These are phyloP conservation scores for Dryas drummondii DNA, from an alignment of 306 rosid species.

Conservation along the genomic window DNA sequence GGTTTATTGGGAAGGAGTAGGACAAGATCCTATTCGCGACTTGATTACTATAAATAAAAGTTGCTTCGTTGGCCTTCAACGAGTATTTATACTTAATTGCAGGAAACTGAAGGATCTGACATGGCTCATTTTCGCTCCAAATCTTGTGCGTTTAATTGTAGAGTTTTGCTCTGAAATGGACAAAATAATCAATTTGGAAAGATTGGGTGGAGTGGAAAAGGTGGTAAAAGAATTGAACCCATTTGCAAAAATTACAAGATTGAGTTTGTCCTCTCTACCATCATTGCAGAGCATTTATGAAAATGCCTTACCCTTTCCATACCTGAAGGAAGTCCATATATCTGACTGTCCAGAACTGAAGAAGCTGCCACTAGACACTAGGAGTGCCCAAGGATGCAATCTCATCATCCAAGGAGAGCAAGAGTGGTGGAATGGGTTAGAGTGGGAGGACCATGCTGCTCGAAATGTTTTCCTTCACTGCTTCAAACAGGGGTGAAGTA, in stretches of 20 bases:
- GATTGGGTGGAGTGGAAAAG: background rate
- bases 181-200: no score
- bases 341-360: slow-evolving; percentile 8
- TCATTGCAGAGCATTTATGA: background rate
- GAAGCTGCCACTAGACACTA: slow-evolving; percentile 17
- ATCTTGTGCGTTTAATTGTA: no score
- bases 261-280: background rate
- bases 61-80: no score
- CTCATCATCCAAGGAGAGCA: background rate
- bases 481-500: background rate
- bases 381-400: background rate
- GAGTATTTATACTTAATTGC: no score
- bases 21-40: no score
- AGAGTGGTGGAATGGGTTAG: slow-evolving; percentile 21
- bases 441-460: slow-evolving; percentile 14
- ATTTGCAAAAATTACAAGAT: slow-evolving; percentile 16
- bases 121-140: background rate
- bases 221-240: background rate
- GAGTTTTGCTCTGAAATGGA: no score
- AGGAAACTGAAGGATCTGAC: no score
- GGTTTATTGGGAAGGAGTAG: no score
- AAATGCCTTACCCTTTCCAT: background rate
- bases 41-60: no score
- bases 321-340: slow-evolving; percentile 3
- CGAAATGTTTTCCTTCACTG: slow-evolving; percentile 4